Conservation (phyloP, 768 basidiomycete species). For the Postia placenta region DNA sequence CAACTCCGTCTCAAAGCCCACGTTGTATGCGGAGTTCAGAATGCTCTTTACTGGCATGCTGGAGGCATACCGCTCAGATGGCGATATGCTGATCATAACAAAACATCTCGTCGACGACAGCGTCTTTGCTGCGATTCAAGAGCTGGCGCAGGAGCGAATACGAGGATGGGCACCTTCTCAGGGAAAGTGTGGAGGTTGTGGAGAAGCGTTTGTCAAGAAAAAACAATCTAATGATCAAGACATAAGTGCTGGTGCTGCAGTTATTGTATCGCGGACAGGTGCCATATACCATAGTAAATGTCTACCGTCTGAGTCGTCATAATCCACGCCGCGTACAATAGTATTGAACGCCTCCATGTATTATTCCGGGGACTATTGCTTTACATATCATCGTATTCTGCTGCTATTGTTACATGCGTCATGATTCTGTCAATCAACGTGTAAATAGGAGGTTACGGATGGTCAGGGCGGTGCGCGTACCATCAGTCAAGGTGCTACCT, state of each 20-base stretch:
- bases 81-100: slow-evolving; percentile 82
- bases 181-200: slow-evolving; percentile 49
- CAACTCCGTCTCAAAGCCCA: slow-evolving; percentile 43
- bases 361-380: neutral
- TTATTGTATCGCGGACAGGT: slow-evolving; percentile 55
- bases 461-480: slow-evolving; percentile 1
- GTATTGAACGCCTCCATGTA: slow-evolving; percentile 1
- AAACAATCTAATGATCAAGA: slow-evolving; percentile 11
- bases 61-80: slow-evolving; percentile 89
- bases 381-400: slow-evolving; percentile 1
- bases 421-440: neutral
- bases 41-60: slow-evolving; percentile 92
- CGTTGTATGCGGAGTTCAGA: slow-evolving; percentile 86
- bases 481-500: slow-evolving; percentile 33
- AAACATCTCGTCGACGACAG: slow-evolving; percentile 79
- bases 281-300: slow-evolving; percentile 50
- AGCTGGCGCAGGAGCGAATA: slow-evolving; percentile 47
- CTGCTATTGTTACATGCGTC: neutral
- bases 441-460: neutral
- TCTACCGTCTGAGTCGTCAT: slow-evolving; percentile 23
- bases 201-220: slow-evolving; percentile 33
- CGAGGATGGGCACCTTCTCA: slow-evolving; percentile 56
- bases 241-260: slow-evolving; percentile 19
- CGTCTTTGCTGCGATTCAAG: slow-evolving; percentile 66
- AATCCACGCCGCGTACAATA: slow-evolving; percentile 24